Conservation (phyloP, 2,329 filamentous ascomycete species). For the Penicillium frequentans region DNA sequence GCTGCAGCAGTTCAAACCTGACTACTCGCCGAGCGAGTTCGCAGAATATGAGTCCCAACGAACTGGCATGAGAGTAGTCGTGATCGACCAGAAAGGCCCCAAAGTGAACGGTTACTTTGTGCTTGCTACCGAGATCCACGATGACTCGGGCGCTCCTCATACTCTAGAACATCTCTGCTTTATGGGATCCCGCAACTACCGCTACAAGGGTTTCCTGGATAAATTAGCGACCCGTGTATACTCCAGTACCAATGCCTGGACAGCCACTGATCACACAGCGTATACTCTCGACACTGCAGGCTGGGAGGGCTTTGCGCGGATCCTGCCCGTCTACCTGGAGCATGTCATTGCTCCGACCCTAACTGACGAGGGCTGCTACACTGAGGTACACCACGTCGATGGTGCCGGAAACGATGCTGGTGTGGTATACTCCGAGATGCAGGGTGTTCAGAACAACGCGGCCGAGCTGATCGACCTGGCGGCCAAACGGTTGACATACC, state of each 20-base stretch:
- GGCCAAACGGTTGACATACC: conserved; percentile 78
- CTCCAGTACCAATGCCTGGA: conserved; percentile 95
- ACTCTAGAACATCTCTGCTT: conserved; percentile 81
- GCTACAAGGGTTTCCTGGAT: conserved; percentile 92
- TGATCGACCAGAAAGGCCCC: conserved; percentile 90
- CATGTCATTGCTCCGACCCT: conserved; percentile 89
- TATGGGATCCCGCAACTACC: conserved; percentile 90
- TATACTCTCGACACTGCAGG: conserved; percentile 95
- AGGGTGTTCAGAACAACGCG: conserved; percentile 84
- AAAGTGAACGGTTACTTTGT: conserved; percentile 95
- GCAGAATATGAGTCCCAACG: conserved; percentile 94
- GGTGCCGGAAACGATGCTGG: conserved; percentile 92
- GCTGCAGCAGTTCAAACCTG: conserved; percentile 80
- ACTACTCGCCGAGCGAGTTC: conserved; percentile 85
- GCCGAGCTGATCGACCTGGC: conserved; percentile 84
- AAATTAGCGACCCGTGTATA: conserved; percentile 92
- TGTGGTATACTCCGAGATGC: conserved; percentile 99
- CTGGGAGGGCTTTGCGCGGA: conserved; percentile 95
- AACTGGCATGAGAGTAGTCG: conserved; percentile 91
- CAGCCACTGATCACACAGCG: conserved; percentile 90
- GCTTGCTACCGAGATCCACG: conserved; percentile 93
- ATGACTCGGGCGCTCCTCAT: conserved; percentile 91
- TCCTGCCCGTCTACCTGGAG: conserved; percentile 91
- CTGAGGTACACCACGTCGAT: conserved; percentile 94
- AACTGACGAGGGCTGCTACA: conserved; percentile 89